Conservation (phyloP, 495 filamentous ascomycete species). For the Annulohypoxylon bovei region DNA sequence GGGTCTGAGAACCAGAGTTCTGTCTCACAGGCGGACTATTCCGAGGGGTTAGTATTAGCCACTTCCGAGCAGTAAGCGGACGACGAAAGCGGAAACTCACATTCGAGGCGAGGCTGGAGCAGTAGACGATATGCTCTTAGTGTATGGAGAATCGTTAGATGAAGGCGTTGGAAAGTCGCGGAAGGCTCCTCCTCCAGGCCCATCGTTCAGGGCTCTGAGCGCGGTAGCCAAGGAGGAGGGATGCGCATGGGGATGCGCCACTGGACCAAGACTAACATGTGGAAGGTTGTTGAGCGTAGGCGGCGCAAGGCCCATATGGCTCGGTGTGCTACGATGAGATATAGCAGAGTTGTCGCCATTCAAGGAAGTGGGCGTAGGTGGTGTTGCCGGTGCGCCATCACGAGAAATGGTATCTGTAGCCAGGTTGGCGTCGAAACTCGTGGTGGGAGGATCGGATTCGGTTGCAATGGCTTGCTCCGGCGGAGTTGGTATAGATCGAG, state of each 20-base stretch:
- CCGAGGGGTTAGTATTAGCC: conserved; percentile 21
- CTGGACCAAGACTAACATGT: conserved; percentile 43
- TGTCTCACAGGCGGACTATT: conserved; percentile 63
- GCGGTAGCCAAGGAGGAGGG: conserved; percentile 50
- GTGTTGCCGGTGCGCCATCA: conserved; percentile 38
- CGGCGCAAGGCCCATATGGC: conserved; percentile 29
- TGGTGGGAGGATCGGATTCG: conserved; percentile 29
- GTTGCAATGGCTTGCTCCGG: conserved; percentile 26
- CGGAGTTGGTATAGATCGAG: conserved; percentile 36
- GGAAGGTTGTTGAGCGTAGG: conserved; percentile 39
- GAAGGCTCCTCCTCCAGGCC: conserved; percentile 28
- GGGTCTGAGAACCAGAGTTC: conserved; percentile 69
- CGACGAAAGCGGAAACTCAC: conserved; percentile 44
- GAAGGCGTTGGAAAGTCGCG: conserved; percentile 41
- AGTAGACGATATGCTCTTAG: conserved; percentile 62
- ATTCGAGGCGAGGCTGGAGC: conserved; percentile 64
- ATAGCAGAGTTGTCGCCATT: conserved; percentile 30
- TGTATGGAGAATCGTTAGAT: conserved; percentile 56
- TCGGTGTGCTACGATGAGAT: conserved; percentile 28
- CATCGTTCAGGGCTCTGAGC: conserved; percentile 50
- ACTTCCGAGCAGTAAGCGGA: neutral
- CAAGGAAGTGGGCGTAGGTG: conserved; percentile 40
- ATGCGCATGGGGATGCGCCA: conserved; percentile 44
- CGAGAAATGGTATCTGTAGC: conserved; percentile 21
- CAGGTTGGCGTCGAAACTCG: conserved; percentile 30